Evolutionary conservation across 2,329 filamentous ascomycete species (phyloP), one percentile per base, ranked within the genome.

Genomic region (Ophiocordyceps camponoti-leonardi): DNA sequence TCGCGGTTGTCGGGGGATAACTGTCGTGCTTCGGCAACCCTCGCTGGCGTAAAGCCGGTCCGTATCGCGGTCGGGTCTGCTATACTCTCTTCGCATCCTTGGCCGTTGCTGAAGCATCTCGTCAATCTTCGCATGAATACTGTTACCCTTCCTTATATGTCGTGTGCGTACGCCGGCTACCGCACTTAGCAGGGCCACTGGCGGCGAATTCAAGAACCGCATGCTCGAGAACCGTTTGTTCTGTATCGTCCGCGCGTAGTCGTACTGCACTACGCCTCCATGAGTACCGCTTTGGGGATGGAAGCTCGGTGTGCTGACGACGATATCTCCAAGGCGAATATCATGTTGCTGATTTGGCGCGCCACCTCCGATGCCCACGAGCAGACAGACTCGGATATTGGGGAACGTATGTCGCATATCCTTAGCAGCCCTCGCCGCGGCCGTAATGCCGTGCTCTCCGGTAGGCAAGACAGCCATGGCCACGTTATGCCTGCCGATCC

Each of bases 311-410:
- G 35, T 22, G 31, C 53, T 51, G 0, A 57, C 52, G 0, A 56
- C 51, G 0, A 58, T 22, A 33, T 58, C 54, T 0, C 55, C 55
- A 0, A 56, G 51, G 3, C 61, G 55, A 1, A 66, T 55, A 13
- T 66, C 60, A 14, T 58, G 47, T 4, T 52, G 45, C 1, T 3
- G 0, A 40, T 47, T 66, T 46, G 62, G 63, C 0, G 54, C 59
- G 3, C 61, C 62, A 4, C 61, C 61, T 0, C 54, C 44, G 10
- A 45, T 45, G 23, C 44, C 44, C 11, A 45, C 44, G 18, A 45
- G 20, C 2, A 45, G 42, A 1, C 55, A 54, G 5, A 61, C 47
- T 11, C 51, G 44, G 6, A 65, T 40, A 3, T 55, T 51, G 0
- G 53, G 53, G 37, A 61, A 63, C 42, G 50, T 61, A 2, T 45